phyloP scores from a whole-genome alignment of 805 yeast species.

The Lachancea sp. region DNA sequence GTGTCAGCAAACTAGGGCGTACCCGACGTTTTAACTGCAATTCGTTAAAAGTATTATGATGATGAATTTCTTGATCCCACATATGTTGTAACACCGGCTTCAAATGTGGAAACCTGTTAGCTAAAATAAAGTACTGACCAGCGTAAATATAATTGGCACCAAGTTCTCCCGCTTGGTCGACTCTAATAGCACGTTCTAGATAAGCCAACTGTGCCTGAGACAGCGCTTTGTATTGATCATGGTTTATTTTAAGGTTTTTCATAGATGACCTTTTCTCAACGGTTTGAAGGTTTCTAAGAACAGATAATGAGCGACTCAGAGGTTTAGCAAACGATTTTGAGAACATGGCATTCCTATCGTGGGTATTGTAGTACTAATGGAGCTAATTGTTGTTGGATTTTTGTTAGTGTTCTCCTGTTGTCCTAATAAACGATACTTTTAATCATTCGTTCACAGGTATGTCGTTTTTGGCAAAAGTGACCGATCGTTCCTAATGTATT shows the following conservation, averaged over 20 bases:
- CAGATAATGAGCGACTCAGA: constrained; percentile 2
- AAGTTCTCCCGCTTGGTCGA: constrained; percentile 96
- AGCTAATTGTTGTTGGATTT: no score
- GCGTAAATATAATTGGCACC: constrained; percentile 92
- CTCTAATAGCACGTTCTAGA: constrained; percentile 71
- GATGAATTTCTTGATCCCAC: constrained; percentile 98
- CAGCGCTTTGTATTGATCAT: constrained; percentile 26
- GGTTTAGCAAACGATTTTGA: neutral
- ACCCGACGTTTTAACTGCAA: constrained; percentile 73
- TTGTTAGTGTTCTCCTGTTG: no score
- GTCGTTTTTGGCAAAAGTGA: constrained; percentile 5
- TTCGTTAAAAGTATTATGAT: constrained; percentile 75
- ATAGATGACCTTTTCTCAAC: neutral
- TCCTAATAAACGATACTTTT: neutral
- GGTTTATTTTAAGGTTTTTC: neutral
- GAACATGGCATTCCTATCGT: neutral
- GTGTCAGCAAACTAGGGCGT: constrained; percentile 87
- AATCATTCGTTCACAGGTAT: neutral
- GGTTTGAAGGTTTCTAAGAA: constrained; percentile 1
- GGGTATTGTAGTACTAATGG: neutral
- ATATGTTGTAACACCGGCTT: constrained; percentile 81
- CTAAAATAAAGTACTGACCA: constrained; percentile 79
- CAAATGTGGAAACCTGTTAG: constrained; percentile 62
- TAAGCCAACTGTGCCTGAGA: constrained; percentile 58
- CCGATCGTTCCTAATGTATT: neutral